Evolutionary conservation across 768 basidiomycete genomes (phyloP).

Genomic region (Trametes meyenii): DNA sequence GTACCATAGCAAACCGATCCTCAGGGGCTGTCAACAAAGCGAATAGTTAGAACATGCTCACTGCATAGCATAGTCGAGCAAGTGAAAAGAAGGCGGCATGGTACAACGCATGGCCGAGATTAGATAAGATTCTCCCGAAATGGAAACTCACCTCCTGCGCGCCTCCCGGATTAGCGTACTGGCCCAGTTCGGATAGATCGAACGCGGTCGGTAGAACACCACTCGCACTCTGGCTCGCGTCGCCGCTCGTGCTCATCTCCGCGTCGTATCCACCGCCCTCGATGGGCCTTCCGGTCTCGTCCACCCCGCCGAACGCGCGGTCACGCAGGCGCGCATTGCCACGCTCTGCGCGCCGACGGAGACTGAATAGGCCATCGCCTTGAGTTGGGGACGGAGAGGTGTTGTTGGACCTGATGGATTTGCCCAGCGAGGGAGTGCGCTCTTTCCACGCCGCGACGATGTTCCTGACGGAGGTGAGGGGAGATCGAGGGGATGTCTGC

Average conservation of each 20-base stretch:
- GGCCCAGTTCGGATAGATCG: conserved; percentile 50
- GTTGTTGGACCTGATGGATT: conserved; percentile 23
- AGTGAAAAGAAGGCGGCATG: neutral
- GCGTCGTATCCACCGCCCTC: conserved; percentile 8
- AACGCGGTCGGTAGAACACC: conserved; percentile 47
- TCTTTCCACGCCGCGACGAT: conserved; percentile 84
- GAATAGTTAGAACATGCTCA: conserved; percentile 13
- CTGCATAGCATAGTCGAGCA: conserved; percentile 3
- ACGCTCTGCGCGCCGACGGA: conserved; percentile 47
- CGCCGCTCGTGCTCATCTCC: conserved; percentile 35
- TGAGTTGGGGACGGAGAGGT: conserved; percentile 27
- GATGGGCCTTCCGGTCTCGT: conserved; percentile 14
- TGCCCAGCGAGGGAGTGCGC: conserved; percentile 52
- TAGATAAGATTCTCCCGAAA: conserved; percentile 6
- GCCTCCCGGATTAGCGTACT: conserved; percentile 41
- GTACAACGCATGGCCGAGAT: conserved; percentile 3
- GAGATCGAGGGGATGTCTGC: conserved; percentile 66
- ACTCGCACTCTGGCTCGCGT: conserved; percentile 34
- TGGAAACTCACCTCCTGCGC: conserved; percentile 46
- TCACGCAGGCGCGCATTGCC: conserved; percentile 33
- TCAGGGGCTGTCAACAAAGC: conserved; percentile 64
- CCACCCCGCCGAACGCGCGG: conserved; percentile 18
- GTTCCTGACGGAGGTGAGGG: conserved; percentile 71
- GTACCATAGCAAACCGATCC: conserved; percentile 87
- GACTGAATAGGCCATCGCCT: conserved; percentile 53